Conservation (phyloP, 2,329 filamentous ascomycete genomes). For the Akanthomyces uredinophilus region DNA sequence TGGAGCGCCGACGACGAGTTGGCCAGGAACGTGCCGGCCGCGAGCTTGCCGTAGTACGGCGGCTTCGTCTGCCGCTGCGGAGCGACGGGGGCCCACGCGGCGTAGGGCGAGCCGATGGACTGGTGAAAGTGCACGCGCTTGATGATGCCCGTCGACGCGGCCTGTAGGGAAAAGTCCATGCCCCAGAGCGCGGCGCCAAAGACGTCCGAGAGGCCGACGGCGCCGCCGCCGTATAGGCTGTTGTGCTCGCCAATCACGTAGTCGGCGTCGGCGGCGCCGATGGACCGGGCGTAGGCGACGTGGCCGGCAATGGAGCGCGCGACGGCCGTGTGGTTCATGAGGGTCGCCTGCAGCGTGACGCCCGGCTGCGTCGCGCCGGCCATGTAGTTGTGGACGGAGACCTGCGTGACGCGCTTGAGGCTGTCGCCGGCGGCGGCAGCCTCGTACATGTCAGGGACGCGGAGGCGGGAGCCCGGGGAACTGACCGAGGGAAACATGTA, state of each 20-base stretch:
- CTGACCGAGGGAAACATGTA: slow-evolving; percentile 20
- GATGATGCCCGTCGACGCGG: slow-evolving; percentile 29
- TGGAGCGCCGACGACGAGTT: slow-evolving; percentile 14
- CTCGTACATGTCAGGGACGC: slow-evolving; percentile 25
- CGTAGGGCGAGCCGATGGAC: slow-evolving; percentile 20
- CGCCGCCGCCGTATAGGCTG: slow-evolving; percentile 34
- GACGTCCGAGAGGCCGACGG: slow-evolving; percentile 38
- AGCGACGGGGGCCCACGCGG: slow-evolving; percentile 19
- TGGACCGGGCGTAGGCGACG: slow-evolving; percentile 18
- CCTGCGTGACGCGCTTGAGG: slow-evolving; percentile 19
- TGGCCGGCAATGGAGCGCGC: slow-evolving; percentile 27
- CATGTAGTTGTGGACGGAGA: slow-evolving; percentile 26
- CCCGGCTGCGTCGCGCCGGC: slow-evolving; percentile 31
- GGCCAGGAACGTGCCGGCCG: slow-evolving; percentile 19
- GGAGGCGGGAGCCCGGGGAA: slow-evolving; percentile 17
- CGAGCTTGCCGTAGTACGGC: slow-evolving; percentile 22
- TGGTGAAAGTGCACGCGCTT: slow-evolving; percentile 39
- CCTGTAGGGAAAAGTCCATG: slow-evolving; percentile 39
- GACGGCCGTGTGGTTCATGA: slow-evolving; percentile 33
- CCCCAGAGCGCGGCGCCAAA: slow-evolving; percentile 46
- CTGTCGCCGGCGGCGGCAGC: slow-evolving; percentile 22
- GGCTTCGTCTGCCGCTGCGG: slow-evolving; percentile 17
- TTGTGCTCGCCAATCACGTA: slow-evolving; percentile 45
- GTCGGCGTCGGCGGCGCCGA: slow-evolving; percentile 23
- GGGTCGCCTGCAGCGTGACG: slow-evolving; percentile 33